Percentiles rank a stretch among this genome's conserved stretches.
phyloP scores from a whole-genome alignment of 352 stramenopile species.

The Sclerospora graminicola region DNA sequence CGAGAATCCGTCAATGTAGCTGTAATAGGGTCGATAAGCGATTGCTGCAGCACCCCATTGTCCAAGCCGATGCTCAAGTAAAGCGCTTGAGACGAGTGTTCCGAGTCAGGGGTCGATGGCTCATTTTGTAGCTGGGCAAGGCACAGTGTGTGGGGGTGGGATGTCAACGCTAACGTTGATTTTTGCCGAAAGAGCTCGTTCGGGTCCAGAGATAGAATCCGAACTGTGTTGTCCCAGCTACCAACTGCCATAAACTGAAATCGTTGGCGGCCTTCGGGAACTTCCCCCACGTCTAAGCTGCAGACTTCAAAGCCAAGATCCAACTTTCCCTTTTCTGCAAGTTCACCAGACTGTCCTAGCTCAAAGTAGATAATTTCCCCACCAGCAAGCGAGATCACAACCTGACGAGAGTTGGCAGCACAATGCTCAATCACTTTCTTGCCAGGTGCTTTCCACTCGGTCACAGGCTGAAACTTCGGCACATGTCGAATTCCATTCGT shows the following conservation, averaged over 20 bases:
- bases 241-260: slow-evolving; percentile 96
- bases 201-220: slow-evolving; percentile 93
- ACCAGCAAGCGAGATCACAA: slow-evolving; percentile 94
- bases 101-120: slow-evolving; percentile 36
- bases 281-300: slow-evolving; percentile 93
- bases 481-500: slow-evolving; percentile 93
- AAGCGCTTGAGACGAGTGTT: slow-evolving; percentile 48
- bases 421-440: slow-evolving; percentile 97
- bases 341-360: slow-evolving; percentile 86
- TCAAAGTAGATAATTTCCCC: slow-evolving; percentile 98
- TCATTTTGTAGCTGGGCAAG: slow-evolving; percentile 75
- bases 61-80: slow-evolving; percentile 87
- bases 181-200: slow-evolving; percentile 85
- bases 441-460: slow-evolving; percentile 95
- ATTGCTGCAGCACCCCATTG: slow-evolving; percentile 93
- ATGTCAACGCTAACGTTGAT: slow-evolving; percentile 71
- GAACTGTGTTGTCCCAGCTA: slow-evolving; percentile 85
- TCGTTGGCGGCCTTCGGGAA: slow-evolving; percentile 89
- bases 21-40: slow-evolving; percentile 82
- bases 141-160: slow-evolving; percentile 75
- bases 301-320: slow-evolving; percentile 95
- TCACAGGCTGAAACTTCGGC: slow-evolving; percentile 85
- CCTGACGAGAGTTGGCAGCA: slow-evolving; percentile 93
- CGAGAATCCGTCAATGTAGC: slow-evolving; percentile 77
- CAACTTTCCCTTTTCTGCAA: slow-evolving; percentile 89